Conservation (phyloP, 2,329 filamentous ascomycete species). For the Aaosphaeria pasadenensis region DNA sequence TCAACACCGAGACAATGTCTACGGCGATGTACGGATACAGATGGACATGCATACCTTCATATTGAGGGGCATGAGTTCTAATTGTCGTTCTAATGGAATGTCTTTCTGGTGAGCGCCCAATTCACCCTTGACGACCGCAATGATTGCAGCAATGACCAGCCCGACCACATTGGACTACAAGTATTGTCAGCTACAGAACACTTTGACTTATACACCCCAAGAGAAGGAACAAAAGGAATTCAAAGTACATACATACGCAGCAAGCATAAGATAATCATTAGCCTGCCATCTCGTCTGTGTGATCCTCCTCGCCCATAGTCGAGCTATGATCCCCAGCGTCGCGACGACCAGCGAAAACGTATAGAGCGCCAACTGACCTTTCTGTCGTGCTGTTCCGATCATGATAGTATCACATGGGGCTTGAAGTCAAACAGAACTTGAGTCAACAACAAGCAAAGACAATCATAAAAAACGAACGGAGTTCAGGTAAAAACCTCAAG, state of each 20-base stretch:
- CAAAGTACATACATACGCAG: slow-evolving; percentile 7
- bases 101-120: background rate
- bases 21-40: too few relatives aligned
- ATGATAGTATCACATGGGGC: background rate
- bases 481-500: too few relatives aligned
- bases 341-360: background rate
- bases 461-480: too few relatives aligned
- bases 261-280: slow-evolving; percentile 7
- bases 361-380: background rate
- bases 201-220: too few relatives aligned
- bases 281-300: slow-evolving; percentile 1
- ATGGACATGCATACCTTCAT: background rate
- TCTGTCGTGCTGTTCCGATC: background rate
- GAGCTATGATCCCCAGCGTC: background rate
- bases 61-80: background rate
- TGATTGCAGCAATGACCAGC: background rate
- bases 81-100: background rate
- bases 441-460: too few relatives aligned
- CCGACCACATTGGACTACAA: background rate
- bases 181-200: background rate
- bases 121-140: background rate
- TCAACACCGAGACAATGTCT: too few relatives aligned
- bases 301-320: background rate
- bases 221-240: too few relatives aligned
- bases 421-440: too few relatives aligned